These are phyloP conservation scores for Thymus mandschuricus DNA, from an alignment of 257 asterid genomes.

Conservation along the genomic window DNA sequence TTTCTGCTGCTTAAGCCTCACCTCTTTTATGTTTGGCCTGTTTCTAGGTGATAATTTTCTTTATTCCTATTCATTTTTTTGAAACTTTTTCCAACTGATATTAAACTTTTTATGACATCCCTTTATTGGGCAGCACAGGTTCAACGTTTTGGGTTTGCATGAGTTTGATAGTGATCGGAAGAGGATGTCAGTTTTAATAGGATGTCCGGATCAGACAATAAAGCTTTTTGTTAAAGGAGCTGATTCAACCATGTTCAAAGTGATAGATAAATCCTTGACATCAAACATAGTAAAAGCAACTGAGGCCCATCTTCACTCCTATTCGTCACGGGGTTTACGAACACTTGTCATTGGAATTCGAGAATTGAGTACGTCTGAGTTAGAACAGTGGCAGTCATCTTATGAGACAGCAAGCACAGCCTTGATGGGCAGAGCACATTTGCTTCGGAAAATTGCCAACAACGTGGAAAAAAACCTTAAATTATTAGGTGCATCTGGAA, in stretches of 20 bases:
- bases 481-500: slow-evolving; percentile 85
- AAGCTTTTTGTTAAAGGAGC: slow-evolving; percentile 98
- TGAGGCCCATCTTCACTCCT: slow-evolving; percentile 75
- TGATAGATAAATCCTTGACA: slow-evolving; percentile 62
- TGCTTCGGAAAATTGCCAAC: slow-evolving; percentile 85
- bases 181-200: slow-evolving; percentile 96
- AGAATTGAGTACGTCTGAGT: slow-evolving; percentile 64
- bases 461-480: slow-evolving; percentile 68
- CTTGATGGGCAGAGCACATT: slow-evolving; percentile 80
- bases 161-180: slow-evolving; percentile 97
- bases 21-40: background rate
- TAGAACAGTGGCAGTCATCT: slow-evolving; percentile 83
- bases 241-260: slow-evolving; percentile 85
- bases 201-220: slow-evolving; percentile 80
- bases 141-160: slow-evolving; percentile 94
- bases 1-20: background rate
- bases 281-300: slow-evolving; percentile 57
- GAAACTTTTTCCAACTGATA: background rate
- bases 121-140: slow-evolving; percentile 58
- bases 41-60: background rate
- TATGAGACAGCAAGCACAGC: slow-evolving; percentile 90
- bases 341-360: slow-evolving; percentile 93
- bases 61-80: background rate
- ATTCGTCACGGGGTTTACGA: slow-evolving; percentile 87
- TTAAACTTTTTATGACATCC: slow-evolving; percentile 24